A percentile compares a stretch with the other conserved stretches of the same genome.
Conservation (phyloP, 106 monocot genomes). For the Acanthochlamys bracteata region DNA sequence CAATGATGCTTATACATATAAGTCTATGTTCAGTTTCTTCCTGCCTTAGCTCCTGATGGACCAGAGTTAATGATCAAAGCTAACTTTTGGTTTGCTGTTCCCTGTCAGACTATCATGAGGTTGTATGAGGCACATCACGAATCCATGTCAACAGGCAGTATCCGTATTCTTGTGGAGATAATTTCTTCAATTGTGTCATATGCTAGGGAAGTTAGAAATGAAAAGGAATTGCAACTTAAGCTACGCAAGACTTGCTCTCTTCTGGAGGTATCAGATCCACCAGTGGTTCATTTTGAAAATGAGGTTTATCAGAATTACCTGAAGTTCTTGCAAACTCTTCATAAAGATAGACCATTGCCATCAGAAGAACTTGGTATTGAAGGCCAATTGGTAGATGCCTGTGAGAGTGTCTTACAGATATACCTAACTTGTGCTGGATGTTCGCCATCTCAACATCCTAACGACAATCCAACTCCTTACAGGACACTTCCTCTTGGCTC, state of each 20-base stretch:
- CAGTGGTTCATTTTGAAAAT: conserved; percentile 81
- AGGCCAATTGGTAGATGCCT: conserved; percentile 40
- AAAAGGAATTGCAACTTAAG: conserved; percentile 34
- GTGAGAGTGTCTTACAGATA: conserved; percentile 50
- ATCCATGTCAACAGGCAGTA: conserved; percentile 35
- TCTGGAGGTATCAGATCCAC: conserved; percentile 70
- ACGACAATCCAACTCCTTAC: conserved; percentile 15
- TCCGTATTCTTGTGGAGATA: conserved; percentile 49
- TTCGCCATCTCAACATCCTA: conserved; percentile 7
- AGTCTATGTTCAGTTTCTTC: too few relatives aligned
- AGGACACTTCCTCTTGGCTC: conserved; percentile 64
- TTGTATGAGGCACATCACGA: conserved; percentile 46
- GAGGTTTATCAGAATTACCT: conserved; percentile 68
- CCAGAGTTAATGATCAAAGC: too few relatives aligned
- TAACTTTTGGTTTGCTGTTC: conserved; percentile 1
- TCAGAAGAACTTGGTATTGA: conserved; percentile 38
- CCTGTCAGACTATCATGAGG: conserved; percentile 45
- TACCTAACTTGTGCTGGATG: conserved; percentile 65
- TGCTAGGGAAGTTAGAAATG: conserved; percentile 41
- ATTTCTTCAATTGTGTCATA: conserved; percentile 64
- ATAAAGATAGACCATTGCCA: conserved; percentile 15
- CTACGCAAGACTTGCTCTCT: conserved; percentile 63
- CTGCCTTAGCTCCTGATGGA: too few relatives aligned
- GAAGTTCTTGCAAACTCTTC: conserved; percentile 37
- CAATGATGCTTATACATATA: too few relatives aligned